phyloP scores from a whole-genome alignment of 805 yeast genomes.

The Saturnispora serradocipensis region DNA sequence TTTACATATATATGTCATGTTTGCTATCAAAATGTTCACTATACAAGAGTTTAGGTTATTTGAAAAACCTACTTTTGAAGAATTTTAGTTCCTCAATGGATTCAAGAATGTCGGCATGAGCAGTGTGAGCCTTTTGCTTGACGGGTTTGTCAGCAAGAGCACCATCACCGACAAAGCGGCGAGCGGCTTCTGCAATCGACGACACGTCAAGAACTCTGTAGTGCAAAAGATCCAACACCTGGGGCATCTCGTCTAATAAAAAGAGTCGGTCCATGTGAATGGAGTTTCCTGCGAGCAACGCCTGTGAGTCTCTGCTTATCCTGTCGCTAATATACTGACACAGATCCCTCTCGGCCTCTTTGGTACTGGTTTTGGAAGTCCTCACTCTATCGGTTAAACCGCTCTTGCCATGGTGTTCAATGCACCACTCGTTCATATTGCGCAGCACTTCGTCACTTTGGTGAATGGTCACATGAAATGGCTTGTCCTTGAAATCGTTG shows the following conservation, averaged over 20 bases:
- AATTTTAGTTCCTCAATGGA: slow-evolving; percentile 77
- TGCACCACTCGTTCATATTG: slow-evolving; percentile 84
- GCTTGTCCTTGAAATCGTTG: slow-evolving; percentile 48
- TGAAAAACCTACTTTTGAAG: slow-evolving; percentile 37
- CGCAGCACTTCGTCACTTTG: slow-evolving; percentile 53
- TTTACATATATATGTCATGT: too few relatives aligned
- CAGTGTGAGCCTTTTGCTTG: slow-evolving; percentile 74
- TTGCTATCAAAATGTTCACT: neutral
- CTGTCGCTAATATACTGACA: neutral
- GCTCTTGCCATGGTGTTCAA: slow-evolving; percentile 61
- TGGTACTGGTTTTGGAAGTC: slow-evolving; percentile 41
- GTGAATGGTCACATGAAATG: slow-evolving; percentile 72
- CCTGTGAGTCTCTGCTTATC: slow-evolving; percentile 23
- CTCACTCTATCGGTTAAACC: slow-evolving; percentile 74
- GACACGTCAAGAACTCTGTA: slow-evolving; percentile 89
- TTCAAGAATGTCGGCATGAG: slow-evolving; percentile 79
- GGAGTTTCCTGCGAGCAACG: slow-evolving; percentile 82
- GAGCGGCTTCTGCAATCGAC: slow-evolving; percentile 70
- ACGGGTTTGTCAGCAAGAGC: slow-evolving; percentile 42
- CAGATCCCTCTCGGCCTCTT: slow-evolving; percentile 58
- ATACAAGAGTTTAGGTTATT: neutral
- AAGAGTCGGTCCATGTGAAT: slow-evolving; percentile 87
- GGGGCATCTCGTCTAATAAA: slow-evolving; percentile 76
- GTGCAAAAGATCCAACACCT: slow-evolving; percentile 46
- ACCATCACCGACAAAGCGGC: slow-evolving; percentile 11